These are phyloP conservation scores for Euryodendron excelsum DNA, from an alignment of 148 eudicot species.

Conservation along the genomic window DNA sequence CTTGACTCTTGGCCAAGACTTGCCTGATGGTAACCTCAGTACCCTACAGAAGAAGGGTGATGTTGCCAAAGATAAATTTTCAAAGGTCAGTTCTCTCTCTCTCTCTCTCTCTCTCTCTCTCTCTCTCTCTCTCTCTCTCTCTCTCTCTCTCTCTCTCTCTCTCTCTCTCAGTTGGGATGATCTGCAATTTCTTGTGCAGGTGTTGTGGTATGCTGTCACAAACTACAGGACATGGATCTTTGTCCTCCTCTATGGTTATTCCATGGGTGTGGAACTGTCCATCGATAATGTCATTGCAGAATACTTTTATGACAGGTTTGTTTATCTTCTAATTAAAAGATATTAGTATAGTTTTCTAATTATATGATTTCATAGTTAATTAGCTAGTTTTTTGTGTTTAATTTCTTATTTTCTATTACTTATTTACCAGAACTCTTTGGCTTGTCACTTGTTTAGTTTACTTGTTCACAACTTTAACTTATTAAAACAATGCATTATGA, in stretches of 20 bases:
- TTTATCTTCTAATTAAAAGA: neutral
- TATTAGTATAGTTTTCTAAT: too few species aligned
- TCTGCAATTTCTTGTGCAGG: slow-evolving; percentile 26
- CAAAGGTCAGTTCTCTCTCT: slow-evolving; percentile 27
- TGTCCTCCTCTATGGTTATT: slow-evolving; percentile 50
- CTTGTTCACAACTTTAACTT: too few species aligned
- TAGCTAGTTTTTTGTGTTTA: too few species aligned
- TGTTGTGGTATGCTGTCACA: slow-evolving; percentile 40
- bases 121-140: too few species aligned
- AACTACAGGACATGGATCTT: slow-evolving; percentile 59
- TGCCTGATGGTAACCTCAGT: slow-evolving; percentile 53
- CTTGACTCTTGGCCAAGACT: slow-evolving; percentile 48
- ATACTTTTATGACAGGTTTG: slow-evolving; percentile 48
- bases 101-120: too few species aligned
- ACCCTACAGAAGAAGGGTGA: slow-evolving; percentile 49
- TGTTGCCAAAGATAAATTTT: slow-evolving; percentile 44
- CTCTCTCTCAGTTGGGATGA: too few species aligned
- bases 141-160: neutral
- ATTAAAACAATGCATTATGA: too few species aligned
- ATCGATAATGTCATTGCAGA: slow-evolving; percentile 45
- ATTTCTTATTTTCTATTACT: too few species aligned
- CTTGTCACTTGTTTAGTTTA: too few species aligned
- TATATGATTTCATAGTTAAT: too few species aligned
- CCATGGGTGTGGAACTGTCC: slow-evolving; percentile 49
- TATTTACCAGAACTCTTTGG: too few species aligned